These are phyloP conservation scores for Stereocaulon alpinum DNA, from an alignment of 495 filamentous ascomycete genomes.

Conservation along the genomic window DNA sequence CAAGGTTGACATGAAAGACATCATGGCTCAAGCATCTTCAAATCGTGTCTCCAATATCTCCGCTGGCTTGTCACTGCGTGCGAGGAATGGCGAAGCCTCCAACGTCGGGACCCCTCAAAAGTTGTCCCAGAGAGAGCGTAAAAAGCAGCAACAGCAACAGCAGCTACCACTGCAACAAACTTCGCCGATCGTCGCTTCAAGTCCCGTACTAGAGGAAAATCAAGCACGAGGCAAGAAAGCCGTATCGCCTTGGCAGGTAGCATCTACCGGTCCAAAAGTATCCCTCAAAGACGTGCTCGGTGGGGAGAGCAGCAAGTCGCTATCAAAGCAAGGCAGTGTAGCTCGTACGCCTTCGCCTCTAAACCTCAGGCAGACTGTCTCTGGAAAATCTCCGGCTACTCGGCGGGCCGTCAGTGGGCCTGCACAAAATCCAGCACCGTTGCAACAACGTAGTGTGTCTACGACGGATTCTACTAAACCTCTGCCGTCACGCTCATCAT, in stretches of 20 bases:
- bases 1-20: slow-evolving; percentile 72
- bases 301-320: slow-evolving; percentile 19
- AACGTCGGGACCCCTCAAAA: slow-evolving; percentile 28
- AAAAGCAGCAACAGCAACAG: slow-evolving; percentile 67
- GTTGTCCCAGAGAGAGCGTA: slow-evolving; percentile 85
- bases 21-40: slow-evolving; percentile 67
- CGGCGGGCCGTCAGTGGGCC: slow-evolving; percentile 17
- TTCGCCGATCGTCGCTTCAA: slow-evolving; percentile 25
- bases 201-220: neutral
- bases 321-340: slow-evolving; percentile 20
- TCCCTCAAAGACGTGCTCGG: slow-evolving; percentile 33
- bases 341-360: slow-evolving; percentile 37
- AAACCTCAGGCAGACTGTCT: slow-evolving; percentile 53
- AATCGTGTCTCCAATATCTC: slow-evolving; percentile 58
- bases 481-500: slow-evolving; percentile 17
- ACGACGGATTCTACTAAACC: slow-evolving; percentile 12
- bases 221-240: slow-evolving; percentile 30
- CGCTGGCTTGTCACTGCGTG: slow-evolving; percentile 48
- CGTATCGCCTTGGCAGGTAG: slow-evolving; percentile 62
- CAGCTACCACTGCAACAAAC: slow-evolving; percentile 35
- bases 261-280: slow-evolving; percentile 23
- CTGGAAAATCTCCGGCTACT: slow-evolving; percentile 36
- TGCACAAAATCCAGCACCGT: neutral
- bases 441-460: slow-evolving; percentile 7
- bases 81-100: slow-evolving; percentile 27